phyloP scores from a whole-genome alignment of 306 rosid species.

The Arachis hypogaea region DNA sequence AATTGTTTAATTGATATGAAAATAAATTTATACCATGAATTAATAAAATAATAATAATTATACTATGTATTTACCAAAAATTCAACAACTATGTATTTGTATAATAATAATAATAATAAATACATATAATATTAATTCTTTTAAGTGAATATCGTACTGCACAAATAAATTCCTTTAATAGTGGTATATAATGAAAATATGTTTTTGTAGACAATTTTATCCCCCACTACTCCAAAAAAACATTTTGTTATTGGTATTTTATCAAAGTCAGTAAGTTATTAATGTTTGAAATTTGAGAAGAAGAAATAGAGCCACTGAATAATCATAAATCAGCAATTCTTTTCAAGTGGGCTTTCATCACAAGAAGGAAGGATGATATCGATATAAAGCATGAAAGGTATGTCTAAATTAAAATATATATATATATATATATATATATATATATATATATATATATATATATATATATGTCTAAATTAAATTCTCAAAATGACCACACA shows the following conservation, averaged over 20 bases:
- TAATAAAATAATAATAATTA: too few species aligned
- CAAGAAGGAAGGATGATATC: neutral
- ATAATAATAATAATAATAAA: too few species aligned
- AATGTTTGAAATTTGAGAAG: neutral
- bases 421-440: neutral
- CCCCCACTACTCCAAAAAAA: constrained; percentile 22
- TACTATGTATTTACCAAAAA: too few species aligned
- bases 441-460: neutral
- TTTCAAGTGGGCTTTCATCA: constrained; percentile 32
- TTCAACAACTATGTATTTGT: too few species aligned
- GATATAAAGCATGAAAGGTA: neutral
- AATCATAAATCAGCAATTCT: neutral
- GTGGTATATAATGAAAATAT: constrained; percentile 14
- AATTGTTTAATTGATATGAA: too few species aligned
- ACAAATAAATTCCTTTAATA: neutral
- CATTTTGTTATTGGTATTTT: constrained; percentile 15
- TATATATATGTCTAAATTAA: neutral
- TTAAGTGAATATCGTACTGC: neutral
- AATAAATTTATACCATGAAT: too few species aligned
- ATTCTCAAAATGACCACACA: neutral
- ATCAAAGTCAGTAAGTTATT: constrained; percentile 1
- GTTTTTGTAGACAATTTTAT: constrained; percentile 1
- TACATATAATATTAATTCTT: too few species aligned
- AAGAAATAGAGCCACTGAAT: neutral
- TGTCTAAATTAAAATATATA: too few species aligned